Conservation (phyloP, 2,329 filamentous ascomycete species). For the Ploettnerulaceae sp. region DNA sequence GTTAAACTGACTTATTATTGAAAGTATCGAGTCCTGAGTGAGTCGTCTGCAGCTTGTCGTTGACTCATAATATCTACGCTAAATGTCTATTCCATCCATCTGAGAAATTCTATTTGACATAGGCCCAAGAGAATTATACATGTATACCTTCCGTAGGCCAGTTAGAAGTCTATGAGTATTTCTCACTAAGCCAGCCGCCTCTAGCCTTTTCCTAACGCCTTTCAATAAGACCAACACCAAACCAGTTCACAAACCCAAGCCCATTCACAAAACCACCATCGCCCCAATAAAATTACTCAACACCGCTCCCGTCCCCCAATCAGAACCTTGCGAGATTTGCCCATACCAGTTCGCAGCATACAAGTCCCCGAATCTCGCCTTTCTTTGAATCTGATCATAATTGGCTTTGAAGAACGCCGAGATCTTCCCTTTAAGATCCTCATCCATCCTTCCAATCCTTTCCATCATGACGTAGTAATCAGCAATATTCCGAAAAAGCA, state of each 20-base stretch:
- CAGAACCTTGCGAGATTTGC: slow-evolving; percentile 1
- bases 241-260: background rate
- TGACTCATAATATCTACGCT: too few relatives aligned
- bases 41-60: too few relatives aligned
- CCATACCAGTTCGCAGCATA: slow-evolving; percentile 16
- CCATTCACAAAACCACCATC: slow-evolving; percentile 7
- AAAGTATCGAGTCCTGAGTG: too few relatives aligned
- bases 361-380: slow-evolving; percentile 10
- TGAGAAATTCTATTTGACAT: too few relatives aligned
- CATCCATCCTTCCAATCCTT: background rate
- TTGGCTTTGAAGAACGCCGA: slow-evolving; percentile 12
- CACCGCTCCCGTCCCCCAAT: slow-evolving; percentile 15
- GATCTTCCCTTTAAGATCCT: slow-evolving; percentile 2
- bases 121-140: too few relatives aligned
- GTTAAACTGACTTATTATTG: too few relatives aligned
- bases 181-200: too few relatives aligned
- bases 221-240: background rate
- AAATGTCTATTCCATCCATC: too few relatives aligned
- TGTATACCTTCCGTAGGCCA: too few relatives aligned
- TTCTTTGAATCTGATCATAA: slow-evolving; percentile 15
- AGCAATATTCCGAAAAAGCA: slow-evolving; percentile 11
- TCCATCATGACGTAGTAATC: slow-evolving; percentile 9
- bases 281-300: slow-evolving; percentile 7
- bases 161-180: too few relatives aligned
- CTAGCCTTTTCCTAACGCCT: too few relatives aligned